Evolutionary conservation across 2,329 filamentous ascomycete genomes (phyloP).

Genomic region (Colletotrichum sp.): DNA sequence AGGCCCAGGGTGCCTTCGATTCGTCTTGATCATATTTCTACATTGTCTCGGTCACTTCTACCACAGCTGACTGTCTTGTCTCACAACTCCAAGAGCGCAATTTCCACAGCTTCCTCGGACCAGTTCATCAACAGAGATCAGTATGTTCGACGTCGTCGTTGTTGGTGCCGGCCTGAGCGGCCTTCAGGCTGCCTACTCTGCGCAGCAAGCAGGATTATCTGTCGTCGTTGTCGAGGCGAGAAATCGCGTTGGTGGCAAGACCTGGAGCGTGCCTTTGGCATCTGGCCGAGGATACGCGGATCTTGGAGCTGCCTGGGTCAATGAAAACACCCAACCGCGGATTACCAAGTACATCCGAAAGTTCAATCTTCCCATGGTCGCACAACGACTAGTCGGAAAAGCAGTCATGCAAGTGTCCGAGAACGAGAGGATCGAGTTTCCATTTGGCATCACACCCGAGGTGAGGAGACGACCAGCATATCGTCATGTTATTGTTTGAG

Average conservation of each 20-base stretch:
- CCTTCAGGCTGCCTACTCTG: constrained; percentile 36
- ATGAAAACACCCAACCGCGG: constrained; percentile 33
- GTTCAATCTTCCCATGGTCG: constrained; percentile 32
- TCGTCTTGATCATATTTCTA: neutral
- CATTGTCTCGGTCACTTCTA: neutral
- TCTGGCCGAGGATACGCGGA: constrained; percentile 27
- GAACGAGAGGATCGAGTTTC: constrained; percentile 31
- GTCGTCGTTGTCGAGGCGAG: constrained; percentile 43
- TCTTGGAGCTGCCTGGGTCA: constrained; percentile 26
- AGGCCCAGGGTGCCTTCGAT: neutral
- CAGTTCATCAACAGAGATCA: neutral
- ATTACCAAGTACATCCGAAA: constrained; percentile 34
- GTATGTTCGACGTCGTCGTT: constrained; percentile 37
- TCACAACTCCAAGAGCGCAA: neutral
- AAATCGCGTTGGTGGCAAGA: constrained; percentile 48
- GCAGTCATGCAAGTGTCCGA: constrained; percentile 33
- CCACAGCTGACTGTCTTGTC: neutral
- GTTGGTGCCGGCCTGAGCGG: constrained; percentile 44
- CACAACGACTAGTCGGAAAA: constrained; percentile 33
- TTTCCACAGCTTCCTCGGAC: neutral
- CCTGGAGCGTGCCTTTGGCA: constrained; percentile 28
- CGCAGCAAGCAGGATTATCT: constrained; percentile 34
- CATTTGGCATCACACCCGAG: constrained; percentile 36
- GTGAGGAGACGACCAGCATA: constrained; percentile 16
- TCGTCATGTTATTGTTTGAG: accelerated